Evolutionary conservation across 768 basidiomycete genomes (phyloP).

Genomic region (Xerocomus brunneocitrinus): DNA sequence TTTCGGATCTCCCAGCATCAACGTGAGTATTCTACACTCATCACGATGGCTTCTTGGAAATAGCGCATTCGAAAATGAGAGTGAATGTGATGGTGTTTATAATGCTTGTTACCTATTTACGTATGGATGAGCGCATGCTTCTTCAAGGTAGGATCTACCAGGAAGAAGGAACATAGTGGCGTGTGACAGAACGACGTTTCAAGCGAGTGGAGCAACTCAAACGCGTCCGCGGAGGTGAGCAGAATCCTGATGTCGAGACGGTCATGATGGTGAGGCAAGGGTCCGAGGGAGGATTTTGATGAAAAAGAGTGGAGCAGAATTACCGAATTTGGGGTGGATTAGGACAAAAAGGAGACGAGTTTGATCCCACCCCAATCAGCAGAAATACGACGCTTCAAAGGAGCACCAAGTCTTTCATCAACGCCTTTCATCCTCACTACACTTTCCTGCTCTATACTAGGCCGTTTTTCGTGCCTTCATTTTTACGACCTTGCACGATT

Average conservation of each 20-base stretch:
- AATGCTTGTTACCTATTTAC: neutral
- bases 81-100: neutral
- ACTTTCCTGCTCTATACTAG: constrained; percentile 25
- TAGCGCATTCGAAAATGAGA: neutral
- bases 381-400: constrained; percentile 32
- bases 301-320: neutral
- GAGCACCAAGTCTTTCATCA: constrained; percentile 31
- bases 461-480: constrained; percentile 31
- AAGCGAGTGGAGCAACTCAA: neutral
- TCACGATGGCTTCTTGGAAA: neutral
- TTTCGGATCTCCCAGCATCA: neutral
- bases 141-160: neutral
- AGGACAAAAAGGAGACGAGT: constrained; percentile 15
- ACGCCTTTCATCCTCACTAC: constrained; percentile 28
- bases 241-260: neutral
- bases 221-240: neutral
- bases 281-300: constrained; percentile 1
- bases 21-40: neutral
- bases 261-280: neutral
- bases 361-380: constrained; percentile 15
- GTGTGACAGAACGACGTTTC: neutral
- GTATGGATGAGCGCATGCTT: neutral
- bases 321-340: constrained; percentile 11
- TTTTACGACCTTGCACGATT: constrained; percentile 66
- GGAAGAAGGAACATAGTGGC: neutral